Evolutionary conservation across 352 stramenopile genomes (phyloP).

Genomic region (Globisporangium acanthophoron): DNA sequence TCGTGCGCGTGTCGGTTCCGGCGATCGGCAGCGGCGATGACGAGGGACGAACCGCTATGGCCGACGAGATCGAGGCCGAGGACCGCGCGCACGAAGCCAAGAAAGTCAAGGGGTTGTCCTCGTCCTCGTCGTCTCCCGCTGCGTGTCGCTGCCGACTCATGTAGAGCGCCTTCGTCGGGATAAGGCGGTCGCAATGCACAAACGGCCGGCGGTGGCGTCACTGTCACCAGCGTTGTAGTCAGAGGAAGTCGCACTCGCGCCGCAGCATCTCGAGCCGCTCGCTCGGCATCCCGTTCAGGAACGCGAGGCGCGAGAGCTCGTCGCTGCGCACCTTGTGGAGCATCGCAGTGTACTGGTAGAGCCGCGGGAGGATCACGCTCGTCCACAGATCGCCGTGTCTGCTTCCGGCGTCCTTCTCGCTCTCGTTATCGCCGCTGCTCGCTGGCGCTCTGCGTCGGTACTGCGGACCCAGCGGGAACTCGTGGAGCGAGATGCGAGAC

Average conservation of each 20-base stretch:
- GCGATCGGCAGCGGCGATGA: slow-evolving; percentile 17
- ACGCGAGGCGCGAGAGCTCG: slow-evolving; percentile 48
- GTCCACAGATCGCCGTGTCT: slow-evolving; percentile 38
- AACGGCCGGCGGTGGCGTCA: neutral
- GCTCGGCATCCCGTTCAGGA: slow-evolving; percentile 44
- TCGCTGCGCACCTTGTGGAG: slow-evolving; percentile 45
- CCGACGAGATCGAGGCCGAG: slow-evolving; percentile 76
- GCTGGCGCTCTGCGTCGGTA: neutral
- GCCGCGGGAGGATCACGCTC: slow-evolving; percentile 49
- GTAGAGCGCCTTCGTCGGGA: slow-evolving; percentile 5
- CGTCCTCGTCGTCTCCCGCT: neutral
- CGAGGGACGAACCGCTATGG: slow-evolving; percentile 58
- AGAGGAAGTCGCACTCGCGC: slow-evolving; percentile 54
- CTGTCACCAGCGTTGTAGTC: slow-evolving; percentile 2
- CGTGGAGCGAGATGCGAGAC: slow-evolving; percentile 41
- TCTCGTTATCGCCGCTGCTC: neutral
- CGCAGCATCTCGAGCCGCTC: slow-evolving; percentile 45
- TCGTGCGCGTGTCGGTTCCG: slow-evolving; percentile 51
- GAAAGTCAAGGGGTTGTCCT: slow-evolving; percentile 12
- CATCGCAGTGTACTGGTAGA: slow-evolving; percentile 44
- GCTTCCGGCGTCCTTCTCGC: neutral
- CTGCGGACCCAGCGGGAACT: slow-evolving; percentile 25
- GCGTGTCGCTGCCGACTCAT: slow-evolving; percentile 8
- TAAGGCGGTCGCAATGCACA: neutral
- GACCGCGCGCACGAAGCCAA: slow-evolving; percentile 52